These are phyloP conservation scores for Bimuria novae-zelandiae DNA, from an alignment of 2,329 filamentous ascomycete species.

Conservation along the genomic window DNA sequence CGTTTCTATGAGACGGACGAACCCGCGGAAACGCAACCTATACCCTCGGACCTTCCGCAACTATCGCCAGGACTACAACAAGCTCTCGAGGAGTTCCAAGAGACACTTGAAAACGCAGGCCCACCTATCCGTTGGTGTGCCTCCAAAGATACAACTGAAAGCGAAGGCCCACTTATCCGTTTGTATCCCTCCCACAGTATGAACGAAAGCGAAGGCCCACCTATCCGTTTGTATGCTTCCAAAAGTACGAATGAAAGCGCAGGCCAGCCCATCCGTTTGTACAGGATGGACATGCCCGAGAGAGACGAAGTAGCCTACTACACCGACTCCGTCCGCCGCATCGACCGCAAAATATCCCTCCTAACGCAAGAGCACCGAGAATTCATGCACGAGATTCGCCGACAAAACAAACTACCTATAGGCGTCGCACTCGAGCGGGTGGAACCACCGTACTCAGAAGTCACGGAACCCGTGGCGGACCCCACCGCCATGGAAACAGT, in stretches of 20 bases:
- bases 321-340: neutral
- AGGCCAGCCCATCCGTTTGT: neutral
- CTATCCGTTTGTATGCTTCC: too few species aligned
- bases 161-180: too few species aligned
- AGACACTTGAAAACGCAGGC: too few species aligned
- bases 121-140: too few species aligned
- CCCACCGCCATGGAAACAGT: neutral
- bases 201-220: too few species aligned
- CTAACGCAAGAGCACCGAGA: constrained; percentile 1
- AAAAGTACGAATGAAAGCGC: neutral
- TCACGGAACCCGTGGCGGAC: too few species aligned
- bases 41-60: too few species aligned
- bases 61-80: too few species aligned
- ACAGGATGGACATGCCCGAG: neutral
- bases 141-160: too few species aligned
- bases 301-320: neutral
- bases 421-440: neutral
- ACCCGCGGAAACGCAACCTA: neutral
- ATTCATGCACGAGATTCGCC: constrained; percentile 3
- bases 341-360: neutral
- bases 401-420: neutral
- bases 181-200: too few species aligned
- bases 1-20: neutral
- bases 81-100: too few species aligned
- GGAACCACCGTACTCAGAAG: neutral